phyloP scores from a whole-genome alignment of 176 grass and related monocot genomes.

The Cenchrus purpureus region DNA sequence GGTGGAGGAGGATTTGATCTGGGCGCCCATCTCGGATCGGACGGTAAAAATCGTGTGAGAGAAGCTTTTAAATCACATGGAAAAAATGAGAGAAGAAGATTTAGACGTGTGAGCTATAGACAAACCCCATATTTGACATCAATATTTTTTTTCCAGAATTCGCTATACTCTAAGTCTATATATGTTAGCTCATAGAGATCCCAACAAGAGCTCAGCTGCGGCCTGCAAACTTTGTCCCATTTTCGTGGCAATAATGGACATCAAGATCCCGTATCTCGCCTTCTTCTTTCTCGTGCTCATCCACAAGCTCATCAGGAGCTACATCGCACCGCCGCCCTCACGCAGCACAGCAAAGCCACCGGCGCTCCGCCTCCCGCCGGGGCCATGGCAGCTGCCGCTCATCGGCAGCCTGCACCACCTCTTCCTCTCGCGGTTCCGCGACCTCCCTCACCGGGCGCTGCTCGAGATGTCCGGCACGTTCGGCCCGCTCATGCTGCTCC shows the following conservation, averaged over 20 bases:
- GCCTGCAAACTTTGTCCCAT: not conserved
- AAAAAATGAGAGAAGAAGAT: too few species aligned
- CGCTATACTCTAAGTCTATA: not conserved
- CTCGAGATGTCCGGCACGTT: not conserved
- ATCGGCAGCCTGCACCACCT: slow-evolving; percentile 57
- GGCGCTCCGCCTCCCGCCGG: not conserved
- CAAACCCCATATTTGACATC: too few species aligned
- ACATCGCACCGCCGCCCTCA: not conserved
- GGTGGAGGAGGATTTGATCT: too few species aligned
- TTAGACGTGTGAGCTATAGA: too few species aligned
- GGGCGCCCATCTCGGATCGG: too few species aligned
- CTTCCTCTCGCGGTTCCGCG: slow-evolving; percentile 26
- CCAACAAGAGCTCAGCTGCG: not conserved
- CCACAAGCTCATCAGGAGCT: slow-evolving; percentile 14
- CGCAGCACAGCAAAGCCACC: not conserved
- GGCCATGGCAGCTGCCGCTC: slow-evolving; percentile 55
- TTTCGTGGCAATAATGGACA: slow-evolving; percentile 15
- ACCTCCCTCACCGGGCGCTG: slow-evolving; percentile 42
- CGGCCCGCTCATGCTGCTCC: slow-evolving; percentile 51
- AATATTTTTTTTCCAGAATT: too few species aligned
- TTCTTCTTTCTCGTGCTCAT: not conserved
- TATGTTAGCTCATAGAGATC: not conserved
- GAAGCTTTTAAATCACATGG: too few species aligned
- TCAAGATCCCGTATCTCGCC: not conserved
- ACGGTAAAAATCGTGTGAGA: too few species aligned